These are phyloP conservation scores for Ophiostoma sp. DNA, from an alignment of 2,329 filamentous ascomycete genomes.

Conservation along the genomic window DNA sequence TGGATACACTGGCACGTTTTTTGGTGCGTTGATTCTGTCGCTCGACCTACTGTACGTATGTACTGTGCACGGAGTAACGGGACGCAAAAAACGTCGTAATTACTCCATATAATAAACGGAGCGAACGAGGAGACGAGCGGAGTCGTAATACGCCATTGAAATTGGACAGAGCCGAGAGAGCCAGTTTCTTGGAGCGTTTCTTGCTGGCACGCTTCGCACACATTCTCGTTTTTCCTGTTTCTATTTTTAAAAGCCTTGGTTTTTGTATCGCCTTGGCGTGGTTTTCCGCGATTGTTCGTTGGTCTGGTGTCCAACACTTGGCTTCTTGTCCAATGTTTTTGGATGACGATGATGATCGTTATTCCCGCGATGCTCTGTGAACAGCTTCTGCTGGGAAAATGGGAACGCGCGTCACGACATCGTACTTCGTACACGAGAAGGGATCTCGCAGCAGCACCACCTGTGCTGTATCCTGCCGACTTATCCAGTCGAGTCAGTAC, in stretches of 20 bases:
- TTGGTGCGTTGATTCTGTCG: too few relatives aligned
- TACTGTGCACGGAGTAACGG: too few relatives aligned
- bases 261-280: neutral
- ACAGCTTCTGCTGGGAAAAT: neutral
- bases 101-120: neutral
- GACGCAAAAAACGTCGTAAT: neutral
- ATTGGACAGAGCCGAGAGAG: neutral
- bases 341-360: neutral
- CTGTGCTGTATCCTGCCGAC: neutral
- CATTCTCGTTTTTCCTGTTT: neutral
- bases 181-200: too few relatives aligned
- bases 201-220: neutral
- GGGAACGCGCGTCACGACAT: neutral
- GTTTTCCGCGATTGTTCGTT: neutral
- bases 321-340: neutral
- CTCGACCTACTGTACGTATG: too few relatives aligned
- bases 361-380: neutral
- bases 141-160: neutral
- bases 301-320: neutral
- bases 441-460: neutral
- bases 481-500: neutral
- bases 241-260: neutral
- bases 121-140: too few relatives aligned
- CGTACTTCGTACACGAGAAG: neutral
- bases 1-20: too few relatives aligned